Evolutionary conservation across 169 alveolate species (phyloP), one percentile per base, ranked within the genome.

Genomic region (Ichthyophthirius multifiliis): DNA sequence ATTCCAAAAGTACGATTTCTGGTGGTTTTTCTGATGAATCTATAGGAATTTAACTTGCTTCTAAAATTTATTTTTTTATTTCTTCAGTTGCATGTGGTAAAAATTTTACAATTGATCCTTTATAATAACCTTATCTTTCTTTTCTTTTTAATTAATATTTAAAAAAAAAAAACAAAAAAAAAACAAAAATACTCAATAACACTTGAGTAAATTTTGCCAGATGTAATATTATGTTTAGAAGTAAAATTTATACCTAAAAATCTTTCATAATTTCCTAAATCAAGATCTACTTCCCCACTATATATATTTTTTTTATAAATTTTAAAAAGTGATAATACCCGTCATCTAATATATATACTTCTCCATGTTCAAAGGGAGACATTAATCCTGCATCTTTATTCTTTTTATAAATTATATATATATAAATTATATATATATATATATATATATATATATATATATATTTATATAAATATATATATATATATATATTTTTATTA

Each of bases 321-420:
- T n/a, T 34, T 6, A 15, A 7, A 75, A 39, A 75, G 6, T 10
- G 6, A 27, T 9, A 27, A 55, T 65, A 65, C 85, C 85, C 85
- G 27, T 79, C 85, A 6, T 48, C 34, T 37, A 44, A 48, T 15
- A 64, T 82, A 76, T 82, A 89, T 32, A 97, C 99, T 85, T 98
- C 99, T 12, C 99, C 99, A 82, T 98, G 99, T 86, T 97, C 99
- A 74, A 94, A 94, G 27, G 99, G 99, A 55, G 98, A 93, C 99
- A 98, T 97, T 12, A 99, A 96, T 31, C 99, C 99, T 15, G 98
- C 98, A 83, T 97, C 98, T 16, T 89, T 83, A 71, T 95, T 96
- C 85, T 79, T 4, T 16, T 0, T 44, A 10, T 1, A 0, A 20
- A 12, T n/a, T 20, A 0, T n/a, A n/a, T n/a, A n/a, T n/a, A n/a